Base-by-base conservation (phyloP, 2,329 filamentous ascomycete genomes). In the Ascochyta viciae-villosae region DNA sequence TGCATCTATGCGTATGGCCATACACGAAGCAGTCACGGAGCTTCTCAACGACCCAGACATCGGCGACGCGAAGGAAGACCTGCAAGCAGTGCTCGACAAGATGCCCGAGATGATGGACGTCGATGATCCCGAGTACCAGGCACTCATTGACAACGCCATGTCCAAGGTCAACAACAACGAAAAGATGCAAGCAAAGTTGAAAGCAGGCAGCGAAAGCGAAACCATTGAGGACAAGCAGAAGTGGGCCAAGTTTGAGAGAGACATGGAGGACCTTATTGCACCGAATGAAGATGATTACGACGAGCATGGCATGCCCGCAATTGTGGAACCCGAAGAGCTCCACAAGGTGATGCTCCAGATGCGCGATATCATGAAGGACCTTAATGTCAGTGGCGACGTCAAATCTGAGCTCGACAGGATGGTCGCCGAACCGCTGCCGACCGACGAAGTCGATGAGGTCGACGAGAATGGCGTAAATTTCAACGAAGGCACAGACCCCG, bases 1-100 rank as follows among this genome's bases (percentile, higher is more conserved):
- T n/a, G 57, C 62, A 0, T 33, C 42, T n/a, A 23, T 67, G n/a
- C 57, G 60, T 1, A 64, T 60, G 45, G 62, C 54, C 4, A 63
- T 65, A 13, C 60, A 68, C 26, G 59, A 69, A 19, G 54, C 55
- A 4, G 31, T 74, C 6, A 64, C 69, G 27, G 58, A 68, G 19
- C 39, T 74, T 29, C 58, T 73, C 26, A 52, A 73, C 7, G 70
- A 75, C 29, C 70, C 73, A 5, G 66, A 68, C 3, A 54, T 72
- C 3, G 64, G 49, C 10, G 58, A 67, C 19, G 64, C 61, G 4
- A 63, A 50, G 34, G 55, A 54, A 6, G 68, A 70, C 15, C 45
- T 75, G 8, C 58, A 57, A 31, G 63, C 66, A 13, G 60, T 72
- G 22, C 63, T 69, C 43, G 63, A 61, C 12, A 65, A 57, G 34